phyloP scores from a whole-genome alignment of 805 yeast genomes.

The Yarrowia divulgata region DNA sequence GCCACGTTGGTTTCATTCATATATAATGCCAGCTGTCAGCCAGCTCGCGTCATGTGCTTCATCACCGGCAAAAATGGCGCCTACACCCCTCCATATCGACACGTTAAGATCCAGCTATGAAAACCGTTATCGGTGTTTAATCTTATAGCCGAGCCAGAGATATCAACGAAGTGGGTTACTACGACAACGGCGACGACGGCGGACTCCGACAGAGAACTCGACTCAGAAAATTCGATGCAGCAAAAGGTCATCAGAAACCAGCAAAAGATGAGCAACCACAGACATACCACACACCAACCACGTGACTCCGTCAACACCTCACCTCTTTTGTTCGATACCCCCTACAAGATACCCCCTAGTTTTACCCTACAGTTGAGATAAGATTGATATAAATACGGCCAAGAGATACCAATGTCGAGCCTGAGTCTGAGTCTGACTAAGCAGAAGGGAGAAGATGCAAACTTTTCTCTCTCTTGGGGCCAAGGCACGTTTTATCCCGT shows the following conservation, averaged over 20 bases:
- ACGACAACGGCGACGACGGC: neutral
- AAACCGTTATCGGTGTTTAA: slow-evolving; percentile 2
- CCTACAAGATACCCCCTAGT: neutral
- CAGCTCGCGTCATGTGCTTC: neutral
- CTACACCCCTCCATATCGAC: neutral
- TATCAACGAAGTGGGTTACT: neutral
- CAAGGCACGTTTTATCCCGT: neutral
- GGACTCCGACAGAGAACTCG: neutral
- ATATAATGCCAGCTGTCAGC: neutral
- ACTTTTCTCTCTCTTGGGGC: neutral
- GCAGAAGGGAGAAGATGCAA: neutral
- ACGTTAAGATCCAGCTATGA: neutral
- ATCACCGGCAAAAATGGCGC: neutral
- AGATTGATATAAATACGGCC: neutral
- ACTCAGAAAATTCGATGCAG: neutral
- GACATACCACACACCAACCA: neutral
- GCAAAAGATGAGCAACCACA: neutral
- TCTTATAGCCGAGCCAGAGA: neutral
- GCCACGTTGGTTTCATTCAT: slow-evolving; percentile 4
- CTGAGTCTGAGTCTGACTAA: neutral
- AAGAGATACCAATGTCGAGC: neutral
- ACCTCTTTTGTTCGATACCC: too few relatives aligned
- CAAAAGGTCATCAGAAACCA: neutral
- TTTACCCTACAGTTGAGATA: slow-evolving; percentile 14
- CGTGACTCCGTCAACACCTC: neutral